phyloP scores from a whole-genome alignment of 2,329 filamentous ascomycete genomes.

The Pseudocercospora vitis region DNA sequence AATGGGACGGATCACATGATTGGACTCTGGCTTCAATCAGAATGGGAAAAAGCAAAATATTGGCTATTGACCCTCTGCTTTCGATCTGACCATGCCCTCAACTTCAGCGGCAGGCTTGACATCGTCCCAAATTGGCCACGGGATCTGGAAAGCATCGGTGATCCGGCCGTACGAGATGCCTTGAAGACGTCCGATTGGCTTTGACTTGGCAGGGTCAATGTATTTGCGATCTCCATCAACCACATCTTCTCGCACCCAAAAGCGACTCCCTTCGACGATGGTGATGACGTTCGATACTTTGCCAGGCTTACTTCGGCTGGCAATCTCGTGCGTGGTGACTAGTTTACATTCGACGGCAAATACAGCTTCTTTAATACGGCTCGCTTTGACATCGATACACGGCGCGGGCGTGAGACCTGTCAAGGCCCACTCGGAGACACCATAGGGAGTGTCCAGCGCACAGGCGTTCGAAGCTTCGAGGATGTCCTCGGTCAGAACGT shows the following conservation, averaged over 20 bases:
- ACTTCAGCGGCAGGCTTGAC: conserved; percentile 51
- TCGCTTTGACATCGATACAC: conserved; percentile 62
- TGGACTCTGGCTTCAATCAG: too few relatives aligned
- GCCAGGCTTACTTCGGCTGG: conserved; percentile 65
- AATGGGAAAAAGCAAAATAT: too few relatives aligned
- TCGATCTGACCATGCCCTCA: conserved; percentile 51
- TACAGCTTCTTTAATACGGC: conserved; percentile 74
- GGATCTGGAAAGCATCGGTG: conserved; percentile 69
- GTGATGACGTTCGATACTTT: conserved; percentile 57
- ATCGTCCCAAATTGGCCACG: conserved; percentile 51
- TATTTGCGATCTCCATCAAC: conserved; percentile 70
- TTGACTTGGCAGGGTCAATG: conserved; percentile 67
- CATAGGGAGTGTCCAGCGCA: conserved; percentile 70
- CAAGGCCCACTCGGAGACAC: conserved; percentile 72
- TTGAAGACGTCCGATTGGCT: conserved; percentile 73
- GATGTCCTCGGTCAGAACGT: conserved; percentile 25
- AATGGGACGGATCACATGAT: too few relatives aligned
- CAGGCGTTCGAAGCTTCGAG: conserved; percentile 57
- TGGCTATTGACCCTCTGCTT: conserved; percentile 39
- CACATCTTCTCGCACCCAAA: conserved; percentile 85
- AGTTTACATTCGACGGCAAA: conserved; percentile 65
- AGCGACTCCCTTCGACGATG: conserved; percentile 76
- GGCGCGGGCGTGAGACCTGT: conserved; percentile 68
- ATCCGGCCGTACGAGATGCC: conserved; percentile 77
- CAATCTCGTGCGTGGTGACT: conserved; percentile 61